Percentiles rank a stretch among this genome's conserved stretches.
These are phyloP conservation scores for Puya raimondii DNA, from an alignment of 176 grass and related monocot genomes.

Conservation along the genomic window DNA sequence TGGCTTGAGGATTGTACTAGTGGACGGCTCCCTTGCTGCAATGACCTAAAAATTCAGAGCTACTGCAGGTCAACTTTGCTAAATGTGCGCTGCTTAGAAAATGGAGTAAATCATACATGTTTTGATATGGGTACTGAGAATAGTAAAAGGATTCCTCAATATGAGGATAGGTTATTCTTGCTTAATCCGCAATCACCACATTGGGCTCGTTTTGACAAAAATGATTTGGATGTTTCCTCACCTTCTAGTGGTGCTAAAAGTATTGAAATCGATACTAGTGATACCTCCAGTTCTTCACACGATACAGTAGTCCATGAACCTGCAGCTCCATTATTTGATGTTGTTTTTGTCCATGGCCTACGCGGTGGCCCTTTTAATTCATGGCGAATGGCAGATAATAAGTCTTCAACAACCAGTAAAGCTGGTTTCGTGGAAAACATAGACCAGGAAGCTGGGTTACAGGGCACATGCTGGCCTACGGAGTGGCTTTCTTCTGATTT, in stretches of 20 bases:
- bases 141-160: slow-evolving; percentile 58
- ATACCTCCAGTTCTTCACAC: slow-evolving; percentile 22
- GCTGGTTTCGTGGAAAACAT: slow-evolving; percentile 89
- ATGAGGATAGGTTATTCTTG: slow-evolving; percentile 81
- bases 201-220: slow-evolving; percentile 45
- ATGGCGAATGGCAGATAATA: slow-evolving; percentile 96
- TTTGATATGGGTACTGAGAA: slow-evolving; percentile 34
- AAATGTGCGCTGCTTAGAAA: slow-evolving; percentile 53
- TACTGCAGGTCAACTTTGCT: slow-evolving; percentile 72
- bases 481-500: slow-evolving; percentile 94
- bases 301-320: slow-evolving; percentile 9
- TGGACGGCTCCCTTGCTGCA: slow-evolving; percentile 46
- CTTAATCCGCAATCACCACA: slow-evolving; percentile 73
- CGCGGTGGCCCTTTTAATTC: slow-evolving; percentile 93
- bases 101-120: slow-evolving; percentile 28
- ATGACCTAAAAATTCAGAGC: slow-evolving; percentile 78
- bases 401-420: slow-evolving; percentile 87
- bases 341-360: slow-evolving; percentile 94
- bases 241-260: slow-evolving; percentile 21
- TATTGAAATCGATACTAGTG: slow-evolving; percentile 16
- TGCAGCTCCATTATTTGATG: slow-evolving; percentile 42
- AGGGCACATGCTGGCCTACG: slow-evolving; percentile 93
- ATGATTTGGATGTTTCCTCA: slow-evolving; percentile 18
- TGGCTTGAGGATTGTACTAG: slow-evolving; percentile 90
- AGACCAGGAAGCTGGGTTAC: slow-evolving; percentile 87